These are phyloP conservation scores for Psidium guajava DNA, from an alignment of 345 rosid genomes.

Conservation along the genomic window DNA sequence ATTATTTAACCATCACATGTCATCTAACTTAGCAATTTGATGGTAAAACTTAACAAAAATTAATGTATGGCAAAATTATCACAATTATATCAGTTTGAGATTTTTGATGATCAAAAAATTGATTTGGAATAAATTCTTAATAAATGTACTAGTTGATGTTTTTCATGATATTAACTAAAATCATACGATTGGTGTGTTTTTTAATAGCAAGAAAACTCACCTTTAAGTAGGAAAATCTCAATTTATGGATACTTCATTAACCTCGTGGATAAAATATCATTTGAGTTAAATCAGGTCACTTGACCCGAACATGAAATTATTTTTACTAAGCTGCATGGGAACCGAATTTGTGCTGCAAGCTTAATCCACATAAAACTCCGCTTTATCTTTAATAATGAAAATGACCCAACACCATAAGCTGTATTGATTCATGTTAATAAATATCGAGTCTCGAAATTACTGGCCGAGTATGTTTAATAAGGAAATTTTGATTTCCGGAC, in stretches of 20 bases:
- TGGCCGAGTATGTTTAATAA: neutral
- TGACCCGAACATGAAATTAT: neutral
- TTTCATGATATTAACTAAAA: no score
- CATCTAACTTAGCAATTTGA: no score
- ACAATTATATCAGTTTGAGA: no score
- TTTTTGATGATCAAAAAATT: no score
- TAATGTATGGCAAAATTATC: no score
- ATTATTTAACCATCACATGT: no score
- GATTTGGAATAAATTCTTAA: no score
- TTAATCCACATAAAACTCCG: neutral
- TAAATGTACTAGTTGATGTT: no score
- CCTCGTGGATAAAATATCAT: neutral
- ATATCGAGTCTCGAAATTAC: neutral
- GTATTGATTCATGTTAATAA: neutral
- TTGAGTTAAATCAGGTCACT: no score
- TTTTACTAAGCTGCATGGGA: no score
- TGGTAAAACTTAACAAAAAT: no score
- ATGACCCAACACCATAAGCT: neutral
- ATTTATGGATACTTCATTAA: neutral
- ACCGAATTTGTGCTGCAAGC: rapidly evolving
- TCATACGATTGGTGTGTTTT: no score
- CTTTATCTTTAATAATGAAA: neutral
- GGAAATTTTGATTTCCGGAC: neutral
- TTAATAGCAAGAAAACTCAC: neutral
- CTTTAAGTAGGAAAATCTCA: neutral